phyloP scores from a whole-genome alignment of 2,329 filamentous ascomycete species.

The Hortaea werneckii region DNA sequence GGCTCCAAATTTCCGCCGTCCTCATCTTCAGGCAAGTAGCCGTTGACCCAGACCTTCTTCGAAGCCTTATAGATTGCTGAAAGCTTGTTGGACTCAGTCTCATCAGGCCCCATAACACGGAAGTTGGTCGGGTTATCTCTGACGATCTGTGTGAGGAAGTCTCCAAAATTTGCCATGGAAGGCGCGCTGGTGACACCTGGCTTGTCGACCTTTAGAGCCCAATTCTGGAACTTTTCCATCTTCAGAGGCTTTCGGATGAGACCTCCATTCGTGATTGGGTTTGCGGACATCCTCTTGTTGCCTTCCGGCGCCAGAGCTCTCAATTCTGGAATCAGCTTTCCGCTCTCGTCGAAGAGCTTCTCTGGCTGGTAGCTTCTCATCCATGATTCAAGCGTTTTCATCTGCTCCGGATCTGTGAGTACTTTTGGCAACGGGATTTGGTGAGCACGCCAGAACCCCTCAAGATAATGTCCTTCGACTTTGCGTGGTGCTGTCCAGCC shows the following conservation, averaged over 20 bases:
- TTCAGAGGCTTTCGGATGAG: constrained; percentile 55
- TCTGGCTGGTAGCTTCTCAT: constrained; percentile 69
- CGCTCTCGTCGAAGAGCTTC: constrained; percentile 55
- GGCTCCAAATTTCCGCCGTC: constrained; percentile 64
- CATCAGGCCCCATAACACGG: constrained; percentile 68
- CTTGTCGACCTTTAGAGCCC: constrained; percentile 52
- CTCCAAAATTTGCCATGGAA: constrained; percentile 62
- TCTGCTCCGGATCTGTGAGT: constrained; percentile 49
- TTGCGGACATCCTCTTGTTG: constrained; percentile 63
- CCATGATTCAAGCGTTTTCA: constrained; percentile 63
- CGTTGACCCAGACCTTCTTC: constrained; percentile 72
- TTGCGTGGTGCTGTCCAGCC: constrained; percentile 70
- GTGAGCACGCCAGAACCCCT: constrained; percentile 70
- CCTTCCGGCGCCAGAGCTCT: constrained; percentile 56
- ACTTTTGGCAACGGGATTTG: constrained; percentile 69
- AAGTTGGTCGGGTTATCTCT: constrained; percentile 56
- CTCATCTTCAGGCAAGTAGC: constrained; percentile 65
- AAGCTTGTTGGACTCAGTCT: constrained; percentile 75
- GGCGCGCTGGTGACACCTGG: constrained; percentile 41
- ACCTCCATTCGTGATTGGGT: constrained; percentile 66
- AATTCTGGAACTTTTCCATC: constrained; percentile 61
- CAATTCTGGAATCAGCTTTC: constrained; percentile 53
- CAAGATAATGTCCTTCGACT: constrained; percentile 58
- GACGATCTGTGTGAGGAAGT: constrained; percentile 58
- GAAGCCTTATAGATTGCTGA: constrained; percentile 59